Evolutionary conservation across 345 rosid genomes (phyloP).

Genomic region (Anacardium occidentale): DNA sequence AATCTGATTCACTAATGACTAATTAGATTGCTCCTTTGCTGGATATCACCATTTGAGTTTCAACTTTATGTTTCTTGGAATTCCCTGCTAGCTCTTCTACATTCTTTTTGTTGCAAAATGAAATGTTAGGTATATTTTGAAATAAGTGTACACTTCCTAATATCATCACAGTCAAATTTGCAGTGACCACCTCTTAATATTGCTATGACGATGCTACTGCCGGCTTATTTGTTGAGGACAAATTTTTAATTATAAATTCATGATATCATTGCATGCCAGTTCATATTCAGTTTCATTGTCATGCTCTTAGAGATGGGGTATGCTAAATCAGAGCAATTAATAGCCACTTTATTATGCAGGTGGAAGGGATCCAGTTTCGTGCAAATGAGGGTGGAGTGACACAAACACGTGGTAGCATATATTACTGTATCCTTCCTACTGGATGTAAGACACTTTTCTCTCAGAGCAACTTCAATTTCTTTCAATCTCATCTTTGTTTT

Average conservation of each 20-base stretch:
- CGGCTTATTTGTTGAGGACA: background rate
- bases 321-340: background rate
- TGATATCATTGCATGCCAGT: background rate
- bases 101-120: too few species aligned
- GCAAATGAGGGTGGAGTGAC: slow-evolving; percentile 96
- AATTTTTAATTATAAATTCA: slow-evolving; percentile 1
- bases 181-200: background rate
- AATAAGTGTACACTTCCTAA: too few species aligned
- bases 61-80: background rate
- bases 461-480: slow-evolving; percentile 18
- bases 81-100: background rate
- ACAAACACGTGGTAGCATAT: slow-evolving; percentile 86
- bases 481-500: background rate
- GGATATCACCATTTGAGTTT: background rate
- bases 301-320: background rate
- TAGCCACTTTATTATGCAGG: slow-evolving; percentile 46
- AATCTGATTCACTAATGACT: too few species aligned
- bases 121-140: too few species aligned
- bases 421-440: slow-evolving; percentile 94
- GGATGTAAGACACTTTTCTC: slow-evolving; percentile 65
- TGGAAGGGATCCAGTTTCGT: slow-evolving; percentile 91
- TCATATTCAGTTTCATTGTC: background rate
- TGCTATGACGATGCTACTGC: background rate
- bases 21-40: too few species aligned
- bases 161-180: background rate